phyloP scores from a whole-genome alignment of 257 asterid genomes.

The Solanum tacnaense region DNA sequence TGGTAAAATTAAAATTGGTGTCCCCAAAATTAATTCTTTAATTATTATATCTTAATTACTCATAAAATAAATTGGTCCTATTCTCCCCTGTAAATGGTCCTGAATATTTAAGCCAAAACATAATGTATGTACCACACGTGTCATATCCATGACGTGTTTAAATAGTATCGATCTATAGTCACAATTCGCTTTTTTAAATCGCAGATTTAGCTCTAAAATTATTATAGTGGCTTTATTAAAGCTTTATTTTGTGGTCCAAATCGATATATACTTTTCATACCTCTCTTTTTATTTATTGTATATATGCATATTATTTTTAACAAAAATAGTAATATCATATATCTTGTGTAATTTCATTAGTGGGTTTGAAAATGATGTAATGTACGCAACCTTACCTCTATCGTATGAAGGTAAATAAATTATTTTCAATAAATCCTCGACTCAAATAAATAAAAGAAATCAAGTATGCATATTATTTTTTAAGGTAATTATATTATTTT shows the following conservation, averaged over 20 bases:
- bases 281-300: not conserved
- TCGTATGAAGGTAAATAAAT: not conserved
- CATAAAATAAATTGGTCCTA: not conserved
- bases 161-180: not conserved
- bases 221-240: not conserved
- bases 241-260: not conserved
- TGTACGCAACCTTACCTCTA: not conserved
- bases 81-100: not conserved
- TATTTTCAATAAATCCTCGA: not conserved
- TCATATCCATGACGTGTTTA: not conserved
- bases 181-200: not conserved
- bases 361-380: accelerated
- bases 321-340: not conserved
- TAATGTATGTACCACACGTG: not conserved
- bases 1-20: not conserved
- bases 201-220: not conserved
- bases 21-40: not conserved
- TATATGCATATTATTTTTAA: not conserved
- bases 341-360: accelerated
- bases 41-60: not conserved
- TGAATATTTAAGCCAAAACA: not conserved
- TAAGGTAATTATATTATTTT: not conserved
- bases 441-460: not conserved
- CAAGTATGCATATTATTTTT: not conserved
- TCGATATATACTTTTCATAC: not conserved